phyloP scores from a whole-genome alignment of 768 basidiomycete species.

The Russula brevipes region DNA sequence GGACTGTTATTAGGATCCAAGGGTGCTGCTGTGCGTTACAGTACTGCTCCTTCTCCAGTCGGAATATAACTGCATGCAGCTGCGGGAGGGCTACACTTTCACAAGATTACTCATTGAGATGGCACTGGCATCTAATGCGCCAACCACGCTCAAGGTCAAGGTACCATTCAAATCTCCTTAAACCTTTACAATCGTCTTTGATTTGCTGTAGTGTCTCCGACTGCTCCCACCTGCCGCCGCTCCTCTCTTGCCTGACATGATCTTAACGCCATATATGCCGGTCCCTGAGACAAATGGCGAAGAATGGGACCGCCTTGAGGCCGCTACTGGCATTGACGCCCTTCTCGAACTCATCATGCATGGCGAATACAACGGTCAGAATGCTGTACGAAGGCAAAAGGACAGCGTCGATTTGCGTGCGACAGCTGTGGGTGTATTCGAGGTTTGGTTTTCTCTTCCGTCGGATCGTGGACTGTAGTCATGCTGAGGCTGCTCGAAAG shows the following conservation, averaged over 20 bases:
- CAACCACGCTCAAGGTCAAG: constrained; percentile 81
- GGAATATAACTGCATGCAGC: constrained; percentile 36
- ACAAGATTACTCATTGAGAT: constrained; percentile 82
- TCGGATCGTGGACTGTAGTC: background rate
- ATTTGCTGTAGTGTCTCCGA: constrained; percentile 46
- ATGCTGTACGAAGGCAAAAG: constrained; percentile 51
- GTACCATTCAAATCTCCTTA: constrained; percentile 35
- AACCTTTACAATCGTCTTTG: background rate
- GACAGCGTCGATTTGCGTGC: constrained; percentile 71
- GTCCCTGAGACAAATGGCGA: constrained; percentile 82
- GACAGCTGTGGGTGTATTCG: constrained; percentile 76
- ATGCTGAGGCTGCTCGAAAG: constrained; percentile 34
- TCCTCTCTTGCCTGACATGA: constrained; percentile 62
- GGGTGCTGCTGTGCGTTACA: constrained; percentile 50
- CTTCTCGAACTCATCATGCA: constrained; percentile 79
- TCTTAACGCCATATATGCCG: constrained; percentile 68
- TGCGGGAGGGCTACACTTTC: constrained; percentile 51
- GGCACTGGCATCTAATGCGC: constrained; percentile 90
- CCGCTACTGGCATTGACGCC: constrained; percentile 74
- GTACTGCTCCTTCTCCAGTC: background rate
- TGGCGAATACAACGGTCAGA: constrained; percentile 76
- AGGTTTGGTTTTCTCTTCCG: constrained; percentile 43
- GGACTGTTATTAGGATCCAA: constrained; percentile 79
- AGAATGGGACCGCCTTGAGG: constrained; percentile 86
- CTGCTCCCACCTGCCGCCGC: constrained; percentile 51